A percentile compares a stretch with the other conserved stretches of the same genome.
phyloP scores from a whole-genome alignment of 2,329 filamentous ascomycete species.

The Albophoma yamanashiensis region DNA sequence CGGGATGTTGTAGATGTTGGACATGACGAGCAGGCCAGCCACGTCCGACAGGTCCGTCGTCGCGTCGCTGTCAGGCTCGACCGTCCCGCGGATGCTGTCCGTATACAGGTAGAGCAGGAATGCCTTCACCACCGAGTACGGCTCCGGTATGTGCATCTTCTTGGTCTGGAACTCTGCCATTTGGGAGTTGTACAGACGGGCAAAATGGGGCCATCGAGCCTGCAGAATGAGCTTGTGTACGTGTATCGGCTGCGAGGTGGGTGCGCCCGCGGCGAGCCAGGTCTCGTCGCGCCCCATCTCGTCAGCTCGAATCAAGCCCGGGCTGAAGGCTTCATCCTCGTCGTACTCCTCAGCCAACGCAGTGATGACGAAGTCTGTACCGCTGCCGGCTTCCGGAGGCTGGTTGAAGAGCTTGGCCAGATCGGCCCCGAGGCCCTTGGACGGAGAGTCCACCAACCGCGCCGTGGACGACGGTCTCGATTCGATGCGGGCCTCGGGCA shows the following conservation, averaged over 20 bases:
- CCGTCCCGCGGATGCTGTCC: constrained; percentile 62
- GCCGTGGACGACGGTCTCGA: constrained; percentile 36
- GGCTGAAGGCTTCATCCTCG: constrained; percentile 51
- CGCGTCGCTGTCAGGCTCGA: constrained; percentile 50
- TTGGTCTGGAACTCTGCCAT: constrained; percentile 98
- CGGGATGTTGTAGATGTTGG: constrained; percentile 95
- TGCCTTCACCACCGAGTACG: constrained; percentile 84
- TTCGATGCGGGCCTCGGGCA: constrained; percentile 41
- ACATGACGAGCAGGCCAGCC: constrained; percentile 91
- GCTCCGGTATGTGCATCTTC: constrained; percentile 95
- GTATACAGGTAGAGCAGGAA: constrained; percentile 97
- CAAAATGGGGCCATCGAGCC: constrained; percentile 94
- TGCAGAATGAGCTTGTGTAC: constrained; percentile 92
- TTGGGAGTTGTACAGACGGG: constrained; percentile 79
- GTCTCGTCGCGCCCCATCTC: constrained; percentile 32
- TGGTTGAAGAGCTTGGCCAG: constrained; percentile 81
- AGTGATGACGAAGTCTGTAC: constrained; percentile 84
- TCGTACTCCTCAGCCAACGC: constrained; percentile 72
- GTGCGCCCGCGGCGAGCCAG: constrained; percentile 50
- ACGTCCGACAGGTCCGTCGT: constrained; percentile 75
- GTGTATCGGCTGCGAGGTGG: constrained; percentile 75
- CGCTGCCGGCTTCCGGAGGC: constrained; percentile 71
- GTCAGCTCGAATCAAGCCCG: constrained; percentile 34
- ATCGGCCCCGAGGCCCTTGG: constrained; percentile 69
- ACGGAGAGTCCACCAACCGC: constrained; percentile 41